Evolutionary conservation across 73 alveolate species (phyloP).

Genomic region (Breviolum minutum): DNA sequence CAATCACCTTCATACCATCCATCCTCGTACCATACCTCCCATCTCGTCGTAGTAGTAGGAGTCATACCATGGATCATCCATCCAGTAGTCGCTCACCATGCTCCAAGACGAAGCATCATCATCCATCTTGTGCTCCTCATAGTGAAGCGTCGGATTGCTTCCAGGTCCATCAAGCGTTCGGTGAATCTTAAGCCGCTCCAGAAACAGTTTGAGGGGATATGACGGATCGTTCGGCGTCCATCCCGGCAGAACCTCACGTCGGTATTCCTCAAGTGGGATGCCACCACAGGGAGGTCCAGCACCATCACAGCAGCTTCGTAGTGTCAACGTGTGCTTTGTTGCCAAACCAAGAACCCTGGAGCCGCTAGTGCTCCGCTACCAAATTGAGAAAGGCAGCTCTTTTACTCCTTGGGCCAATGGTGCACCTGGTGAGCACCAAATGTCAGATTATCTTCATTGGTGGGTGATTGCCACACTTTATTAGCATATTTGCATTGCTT

Average conservation of each 20-base stretch:
- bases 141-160: background rate
- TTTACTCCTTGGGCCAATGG: background rate
- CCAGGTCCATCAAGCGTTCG: background rate
- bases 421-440: background rate
- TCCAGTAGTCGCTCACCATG: background rate
- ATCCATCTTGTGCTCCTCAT: background rate
- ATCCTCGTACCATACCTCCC: too few relatives aligned
- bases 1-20: background rate
- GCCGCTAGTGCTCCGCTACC: background rate
- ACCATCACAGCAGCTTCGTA: background rate
- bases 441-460: too few relatives aligned
- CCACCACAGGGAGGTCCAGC: background rate
- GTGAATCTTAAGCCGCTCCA: background rate
- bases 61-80: background rate
- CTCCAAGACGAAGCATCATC: background rate
- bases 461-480: too few relatives aligned
- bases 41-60: background rate
- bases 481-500: too few relatives aligned
- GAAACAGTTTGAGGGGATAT: background rate
- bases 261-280: background rate
- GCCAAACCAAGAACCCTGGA: background rate
- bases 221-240: too few relatives aligned
- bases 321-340: background rate
- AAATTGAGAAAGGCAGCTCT: background rate
- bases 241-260: background rate